Base-by-base conservation (phyloP, 1,139 yeast genomes). In the Hansenula sp. region DNA sequence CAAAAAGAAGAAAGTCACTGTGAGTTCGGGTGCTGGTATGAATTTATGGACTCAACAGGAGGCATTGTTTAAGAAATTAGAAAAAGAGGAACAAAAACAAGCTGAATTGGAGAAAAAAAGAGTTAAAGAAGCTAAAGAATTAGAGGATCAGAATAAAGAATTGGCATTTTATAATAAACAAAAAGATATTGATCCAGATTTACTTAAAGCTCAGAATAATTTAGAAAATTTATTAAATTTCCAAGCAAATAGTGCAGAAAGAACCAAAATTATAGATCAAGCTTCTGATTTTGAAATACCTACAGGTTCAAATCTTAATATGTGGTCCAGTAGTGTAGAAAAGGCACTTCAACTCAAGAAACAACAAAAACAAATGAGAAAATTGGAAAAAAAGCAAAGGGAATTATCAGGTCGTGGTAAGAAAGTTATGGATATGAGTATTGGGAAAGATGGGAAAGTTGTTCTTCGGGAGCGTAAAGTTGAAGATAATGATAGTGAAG, bases 311-410 rank as follows among this genome's bases (percentile, higher is more conserved):
- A 75, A 76, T 36, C 65, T 76, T 2, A 79, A 72, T 51, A 70
- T 79, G 51, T 94, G 98, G 98, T 81, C 95, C 1, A 77, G 87
- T 6, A 92, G 97, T 3, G 73, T 82, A 38, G 97, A 94, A 55
- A 77, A 94, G 50, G 97, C 97, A 0, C 68, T 88, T 42, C 73
- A 75, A 51, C 68, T 92, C 51, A 88, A 89, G 59, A 78, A 78
- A 49, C 96, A 89, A 57, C 97, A 90, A 55, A 75, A 82, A 42
- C 82, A 79, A 50, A 59, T 82, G 43, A 66, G 86, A 8, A 78
- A 77, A 51, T 71, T 79, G 56, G 83, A 82, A 42, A 78, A 75
- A 38, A 63, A 69, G 32, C 82, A 79, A 36, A 68, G 68, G 42
- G 75, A 73, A 19, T 66, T 90, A 32, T 59, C 72, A 1, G 97